These are phyloP conservation scores for Colletotrichum salicis DNA, from an alignment of 2,329 filamentous ascomycete species.

Conservation along the genomic window DNA sequence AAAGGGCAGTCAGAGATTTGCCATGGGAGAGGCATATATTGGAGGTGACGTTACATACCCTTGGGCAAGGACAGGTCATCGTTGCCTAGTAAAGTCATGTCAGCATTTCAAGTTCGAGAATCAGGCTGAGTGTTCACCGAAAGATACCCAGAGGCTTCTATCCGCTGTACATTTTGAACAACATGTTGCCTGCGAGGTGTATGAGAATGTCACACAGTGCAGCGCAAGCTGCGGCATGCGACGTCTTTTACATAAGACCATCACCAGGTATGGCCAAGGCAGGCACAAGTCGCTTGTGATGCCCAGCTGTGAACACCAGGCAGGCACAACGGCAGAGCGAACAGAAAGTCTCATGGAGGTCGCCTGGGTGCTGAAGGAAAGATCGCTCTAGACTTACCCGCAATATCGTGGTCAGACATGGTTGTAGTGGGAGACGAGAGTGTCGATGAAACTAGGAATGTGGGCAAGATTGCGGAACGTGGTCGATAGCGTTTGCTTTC, in stretches of 20 bases:
- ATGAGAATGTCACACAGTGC: background rate
- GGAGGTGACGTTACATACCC: slow-evolving; percentile 54
- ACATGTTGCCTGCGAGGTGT: background rate
- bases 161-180: no score
- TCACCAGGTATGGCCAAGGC: background rate
- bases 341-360: background rate
- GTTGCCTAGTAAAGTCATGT: slow-evolving; percentile 59
- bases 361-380: background rate
- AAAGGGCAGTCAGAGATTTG: background rate
- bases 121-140: background rate
- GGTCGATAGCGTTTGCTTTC: background rate
- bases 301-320: background rate
- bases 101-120: slow-evolving; percentile 39
- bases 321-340: background rate
- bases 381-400: slow-evolving; percentile 60
- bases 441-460: background rate
- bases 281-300: background rate
- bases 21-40: background rate
- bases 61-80: slow-evolving; percentile 74
- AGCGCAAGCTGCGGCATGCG: no score
- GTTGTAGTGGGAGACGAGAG: slow-evolving; percentile 30
- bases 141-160: background rate
- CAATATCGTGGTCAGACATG: slow-evolving; percentile 76
- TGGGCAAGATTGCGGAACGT: background rate
- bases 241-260: background rate